phyloP scores from a whole-genome alignment of 1,139 yeast species.

The Yamadazyma spencermartinsiae region DNA sequence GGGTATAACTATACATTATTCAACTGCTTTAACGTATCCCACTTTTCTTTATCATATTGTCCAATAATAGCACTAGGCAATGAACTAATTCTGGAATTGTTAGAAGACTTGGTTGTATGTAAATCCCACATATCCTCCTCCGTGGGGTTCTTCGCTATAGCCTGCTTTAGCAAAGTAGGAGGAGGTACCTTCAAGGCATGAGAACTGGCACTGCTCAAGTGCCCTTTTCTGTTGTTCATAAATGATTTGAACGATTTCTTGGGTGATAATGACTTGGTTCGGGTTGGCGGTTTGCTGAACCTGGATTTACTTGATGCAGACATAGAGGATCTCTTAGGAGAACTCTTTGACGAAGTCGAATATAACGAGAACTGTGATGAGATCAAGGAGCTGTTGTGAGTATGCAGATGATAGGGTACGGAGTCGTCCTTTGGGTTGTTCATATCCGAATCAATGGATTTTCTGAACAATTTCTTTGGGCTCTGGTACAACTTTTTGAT shows the following conservation, averaged over 20 bases:
- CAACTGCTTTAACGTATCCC: slow-evolving; percentile 51
- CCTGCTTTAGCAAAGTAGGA: slow-evolving; percentile 20
- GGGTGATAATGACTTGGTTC: slow-evolving; percentile 11
- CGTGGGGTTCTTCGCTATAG: slow-evolving; percentile 15
- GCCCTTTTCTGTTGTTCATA: slow-evolving; percentile 4
- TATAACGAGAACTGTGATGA: slow-evolving; percentile 32
- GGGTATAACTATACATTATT: slow-evolving; percentile 9
- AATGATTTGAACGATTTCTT: slow-evolving; percentile 11
- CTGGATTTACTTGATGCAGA: slow-evolving; percentile 16
- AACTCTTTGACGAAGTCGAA: slow-evolving; percentile 23
- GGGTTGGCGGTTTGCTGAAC: background rate
- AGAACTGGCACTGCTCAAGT: background rate
- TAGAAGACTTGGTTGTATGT: slow-evolving; percentile 39
- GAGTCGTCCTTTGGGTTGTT: background rate
- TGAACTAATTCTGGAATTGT: slow-evolving; percentile 45
- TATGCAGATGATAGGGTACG: slow-evolving; percentile 15
- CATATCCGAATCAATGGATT: slow-evolving; percentile 20
- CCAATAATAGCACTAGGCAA: slow-evolving; percentile 63
- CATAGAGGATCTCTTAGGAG: slow-evolving; percentile 33
- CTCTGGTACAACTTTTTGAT: slow-evolving; percentile 36
- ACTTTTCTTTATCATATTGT: slow-evolving; percentile 64
- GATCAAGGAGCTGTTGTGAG: slow-evolving; percentile 29
- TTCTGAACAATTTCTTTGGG: slow-evolving; percentile 34
- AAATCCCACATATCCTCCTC: slow-evolving; percentile 39
- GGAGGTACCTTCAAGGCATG: slow-evolving; percentile 11